Evolutionary conservation across 768 basidiomycete genomes (phyloP), one percentile per base, ranked within the genome.

Genomic region (Lactifluus subvellereus): DNA sequence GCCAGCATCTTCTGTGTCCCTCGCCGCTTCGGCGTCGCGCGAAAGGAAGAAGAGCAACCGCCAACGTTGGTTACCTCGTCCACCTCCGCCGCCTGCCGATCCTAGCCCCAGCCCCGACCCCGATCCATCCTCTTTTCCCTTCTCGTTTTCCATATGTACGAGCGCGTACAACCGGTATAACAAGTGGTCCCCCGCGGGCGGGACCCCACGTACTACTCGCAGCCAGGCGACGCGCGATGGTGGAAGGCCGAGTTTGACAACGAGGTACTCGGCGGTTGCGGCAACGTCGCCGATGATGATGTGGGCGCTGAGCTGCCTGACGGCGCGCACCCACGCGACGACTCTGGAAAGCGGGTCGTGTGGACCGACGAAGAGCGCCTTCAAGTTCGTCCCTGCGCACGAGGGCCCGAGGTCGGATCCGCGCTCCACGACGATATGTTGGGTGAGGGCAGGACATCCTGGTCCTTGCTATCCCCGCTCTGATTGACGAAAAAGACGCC

Each of bases 41-140:
- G 58, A 60, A 38, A 61, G 62, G 63, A 64, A 65, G 5, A 60
- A 60, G 27, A 61, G 63, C 13, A 64, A 52, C n/a, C 65, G 67
- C 65, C 65, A 62, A 55, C 61, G 67, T 50, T 40, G 63, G 37
- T 52, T 55, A 8, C 32, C 9, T 42, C 40, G 35, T 48, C 13
- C 5, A n/a, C 47, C 38, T 27, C 27, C 27, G 6, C 9, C 27
- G 37, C 18, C 37, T 10, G 37, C 4, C 1, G 35, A 8, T 18
- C 32, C 27, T 27, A 27, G 27, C 27, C 27, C 27, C 27, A 27
- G 27, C 27, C 27, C 51, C 8, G 51, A 16, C 6, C 51, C 51
- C 6, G 11, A 8, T 16, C 22, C 53, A 32, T 30, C 6, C 52
- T 60, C 42, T 22, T 38, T 37, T 3, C 20, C 40, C 48, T 51